Evolutionary conservation across 2,329 filamentous ascomycete species (phyloP).

Genomic region (Neoarthrinium moseri): DNA sequence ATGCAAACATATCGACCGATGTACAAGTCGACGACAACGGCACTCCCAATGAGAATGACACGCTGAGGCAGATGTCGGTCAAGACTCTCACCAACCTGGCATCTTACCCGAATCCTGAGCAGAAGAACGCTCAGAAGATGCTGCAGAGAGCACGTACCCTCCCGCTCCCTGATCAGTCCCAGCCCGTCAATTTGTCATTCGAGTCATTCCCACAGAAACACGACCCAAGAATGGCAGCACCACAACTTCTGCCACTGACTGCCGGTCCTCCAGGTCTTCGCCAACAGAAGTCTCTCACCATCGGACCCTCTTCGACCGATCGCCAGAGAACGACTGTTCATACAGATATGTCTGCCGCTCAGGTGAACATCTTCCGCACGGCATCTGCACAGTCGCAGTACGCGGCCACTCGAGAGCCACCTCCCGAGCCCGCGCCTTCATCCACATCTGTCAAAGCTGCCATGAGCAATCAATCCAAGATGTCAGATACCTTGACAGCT

Average conservation of each 20-base stretch:
- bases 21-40: constrained; percentile 23
- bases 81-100: constrained; percentile 53
- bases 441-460: constrained; percentile 9
- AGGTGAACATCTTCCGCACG: background rate
- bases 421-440: background rate
- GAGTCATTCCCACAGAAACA: too few species aligned
- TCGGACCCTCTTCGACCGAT: constrained; percentile 28
- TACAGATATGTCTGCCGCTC: background rate
- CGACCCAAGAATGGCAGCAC: background rate
- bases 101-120: constrained; percentile 55
- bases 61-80: constrained; percentile 36
- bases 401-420: background rate
- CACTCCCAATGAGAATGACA: constrained; percentile 25
- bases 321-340: constrained; percentile 11
- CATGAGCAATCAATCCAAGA: constrained; percentile 7
- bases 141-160: constrained; percentile 32
- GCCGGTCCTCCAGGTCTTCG: constrained; percentile 55
- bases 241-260: too few species aligned
- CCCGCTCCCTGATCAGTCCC: too few species aligned
- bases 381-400: background rate
- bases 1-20: constrained; percentile 9
- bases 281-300: constrained; percentile 43
- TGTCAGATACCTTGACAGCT: constrained; percentile 28
- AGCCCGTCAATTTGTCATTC: too few species aligned
- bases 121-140: constrained; percentile 48